A percentile compares a stretch with the other conserved stretches of the same genome.
Evolutionary conservation across 1,139 yeast species (phyloP).

Genomic region (Pichia sp.): DNA sequence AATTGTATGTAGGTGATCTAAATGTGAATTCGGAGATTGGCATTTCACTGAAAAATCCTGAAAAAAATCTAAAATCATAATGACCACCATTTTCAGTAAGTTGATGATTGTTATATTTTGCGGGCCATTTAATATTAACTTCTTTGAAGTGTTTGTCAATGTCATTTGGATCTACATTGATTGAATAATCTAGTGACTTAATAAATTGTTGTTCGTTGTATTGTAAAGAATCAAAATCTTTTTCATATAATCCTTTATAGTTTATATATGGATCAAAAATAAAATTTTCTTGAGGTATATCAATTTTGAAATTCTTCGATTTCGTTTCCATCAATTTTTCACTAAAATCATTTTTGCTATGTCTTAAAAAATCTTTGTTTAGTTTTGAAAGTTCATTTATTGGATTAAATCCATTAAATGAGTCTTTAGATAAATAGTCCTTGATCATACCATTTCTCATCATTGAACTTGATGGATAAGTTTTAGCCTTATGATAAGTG

Average conservation of each 20-base stretch:
- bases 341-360: constrained; percentile 1
- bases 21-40: constrained; percentile 7
- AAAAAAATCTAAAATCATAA: constrained; percentile 70
- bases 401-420: constrained; percentile 12
- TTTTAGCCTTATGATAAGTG: constrained; percentile 30
- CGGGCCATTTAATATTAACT: constrained; percentile 35
- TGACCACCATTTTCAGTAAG: constrained; percentile 45
- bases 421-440: constrained; percentile 18
- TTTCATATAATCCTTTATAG: constrained; percentile 2
- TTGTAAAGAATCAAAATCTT: constrained; percentile 1
- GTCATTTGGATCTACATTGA: constrained; percentile 17
- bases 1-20: too few relatives aligned
- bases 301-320: neutral
- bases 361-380: neutral
- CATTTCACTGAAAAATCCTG: constrained; percentile 36
- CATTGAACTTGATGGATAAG: constrained; percentile 24
- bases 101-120: constrained; percentile 22
- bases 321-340: neutral
- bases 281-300: constrained; percentile 10
- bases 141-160: constrained; percentile 48
- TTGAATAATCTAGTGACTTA: constrained; percentile 30
- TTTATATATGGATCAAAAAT: constrained; percentile 15
- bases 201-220: constrained; percentile 18
- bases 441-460: constrained; percentile 30
- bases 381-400: constrained; percentile 18